These are phyloP conservation scores for Suillus paluster DNA, from an alignment of 768 basidiomycete genomes.

Conservation along the genomic window DNA sequence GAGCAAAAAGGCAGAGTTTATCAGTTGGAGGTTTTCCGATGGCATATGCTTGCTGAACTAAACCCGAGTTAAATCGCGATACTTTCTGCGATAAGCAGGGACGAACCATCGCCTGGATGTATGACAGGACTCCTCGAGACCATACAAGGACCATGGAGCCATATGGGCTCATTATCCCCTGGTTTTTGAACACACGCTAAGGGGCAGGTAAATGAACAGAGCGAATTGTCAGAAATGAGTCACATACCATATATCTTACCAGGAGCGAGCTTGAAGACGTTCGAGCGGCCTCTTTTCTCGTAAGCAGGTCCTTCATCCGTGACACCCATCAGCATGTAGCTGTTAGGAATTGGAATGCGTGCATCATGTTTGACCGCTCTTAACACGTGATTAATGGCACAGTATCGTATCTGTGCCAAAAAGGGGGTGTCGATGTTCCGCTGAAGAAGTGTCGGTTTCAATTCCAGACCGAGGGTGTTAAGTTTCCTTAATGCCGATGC, in stretches of 20 bases:
- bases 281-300: slow-evolving; percentile 45
- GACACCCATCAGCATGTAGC: slow-evolving; percentile 76
- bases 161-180: slow-evolving; percentile 51
- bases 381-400: slow-evolving; percentile 65
- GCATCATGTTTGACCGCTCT: slow-evolving; percentile 79
- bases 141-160: slow-evolving; percentile 61
- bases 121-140: slow-evolving; percentile 76
- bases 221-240: neutral
- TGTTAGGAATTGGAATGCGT: slow-evolving; percentile 69
- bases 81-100: neutral
- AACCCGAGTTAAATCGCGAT: slow-evolving; percentile 9
- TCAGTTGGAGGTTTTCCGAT: slow-evolving; percentile 70
- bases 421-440: slow-evolving; percentile 58
- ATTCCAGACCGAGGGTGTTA: slow-evolving; percentile 49
- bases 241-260: slow-evolving; percentile 70
- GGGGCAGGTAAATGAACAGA: slow-evolving; percentile 1
- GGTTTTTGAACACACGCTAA: slow-evolving; percentile 64
- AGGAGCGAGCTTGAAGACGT: slow-evolving; percentile 57
- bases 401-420: slow-evolving; percentile 57
- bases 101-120: slow-evolving; percentile 74
- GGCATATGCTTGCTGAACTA: slow-evolving; percentile 72
- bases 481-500: slow-evolving; percentile 55
- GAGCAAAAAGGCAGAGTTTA: slow-evolving; percentile 57
- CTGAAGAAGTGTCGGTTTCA: slow-evolving; percentile 41
- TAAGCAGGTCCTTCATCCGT: slow-evolving; percentile 84